phyloP scores from a whole-genome alignment of 768 basidiomycete species.

The Lactarius psammicola region DNA sequence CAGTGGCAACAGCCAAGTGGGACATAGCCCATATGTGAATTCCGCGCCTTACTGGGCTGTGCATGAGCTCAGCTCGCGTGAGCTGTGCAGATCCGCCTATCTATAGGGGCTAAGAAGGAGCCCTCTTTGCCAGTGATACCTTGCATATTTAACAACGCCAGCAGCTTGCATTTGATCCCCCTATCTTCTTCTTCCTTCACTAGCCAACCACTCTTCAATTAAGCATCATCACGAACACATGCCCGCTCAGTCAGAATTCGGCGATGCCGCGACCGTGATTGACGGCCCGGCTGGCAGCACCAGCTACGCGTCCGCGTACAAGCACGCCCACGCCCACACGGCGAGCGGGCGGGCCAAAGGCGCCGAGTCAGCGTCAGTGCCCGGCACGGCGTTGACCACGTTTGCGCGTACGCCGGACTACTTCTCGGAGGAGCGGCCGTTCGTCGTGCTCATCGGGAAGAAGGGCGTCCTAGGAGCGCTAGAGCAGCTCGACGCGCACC shows the following conservation, averaged over 20 bases:
- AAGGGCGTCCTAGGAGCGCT: slow-evolving; percentile 68
- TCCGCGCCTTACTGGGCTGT: too few species aligned
- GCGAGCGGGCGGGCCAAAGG: slow-evolving; percentile 11
- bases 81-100: neutral
- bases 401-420: slow-evolving; percentile 27
- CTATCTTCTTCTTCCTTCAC: neutral
- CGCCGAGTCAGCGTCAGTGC: neutral
- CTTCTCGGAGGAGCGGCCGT: slow-evolving; percentile 55
- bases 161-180: neutral
- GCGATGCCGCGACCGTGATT: slow-evolving; percentile 17
- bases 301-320: neutral
- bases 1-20: too few species aligned
- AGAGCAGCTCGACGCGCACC: slow-evolving; percentile 63
- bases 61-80: too few species aligned
- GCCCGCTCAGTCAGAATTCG: slow-evolving; percentile 17
- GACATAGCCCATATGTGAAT: too few species aligned
- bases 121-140: too few species aligned
- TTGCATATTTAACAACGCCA: neutral
- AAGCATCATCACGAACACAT: neutral
- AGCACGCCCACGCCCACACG: neutral
- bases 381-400: neutral
- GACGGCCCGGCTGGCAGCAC: slow-evolving; percentile 2
- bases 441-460: slow-evolving; percentile 67
- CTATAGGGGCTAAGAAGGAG: neutral
- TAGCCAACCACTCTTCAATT: neutral